Conservation (phyloP, 495 filamentous ascomycete genomes). For the Hypoxylon fragiforme region DNA sequence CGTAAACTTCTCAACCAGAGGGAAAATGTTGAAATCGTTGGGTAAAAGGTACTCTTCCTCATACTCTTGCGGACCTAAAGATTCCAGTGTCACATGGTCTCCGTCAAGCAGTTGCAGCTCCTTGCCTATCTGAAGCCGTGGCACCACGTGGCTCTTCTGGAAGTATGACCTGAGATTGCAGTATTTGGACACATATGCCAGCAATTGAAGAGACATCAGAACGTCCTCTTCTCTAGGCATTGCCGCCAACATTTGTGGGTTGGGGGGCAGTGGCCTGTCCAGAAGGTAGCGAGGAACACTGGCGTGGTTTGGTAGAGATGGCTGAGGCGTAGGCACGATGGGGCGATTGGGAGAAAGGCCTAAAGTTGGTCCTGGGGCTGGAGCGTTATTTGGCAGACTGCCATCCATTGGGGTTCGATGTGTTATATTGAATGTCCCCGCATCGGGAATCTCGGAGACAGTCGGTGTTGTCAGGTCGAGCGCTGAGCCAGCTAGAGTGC, state of each 20-base stretch:
- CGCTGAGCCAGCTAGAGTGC: constrained; percentile 73
- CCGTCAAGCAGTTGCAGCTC: constrained; percentile 78
- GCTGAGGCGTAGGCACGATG: constrained; percentile 71
- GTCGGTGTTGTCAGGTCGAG: constrained; percentile 76
- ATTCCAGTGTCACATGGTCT: constrained; percentile 51
- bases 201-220: constrained; percentile 94
- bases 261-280: constrained; percentile 66
- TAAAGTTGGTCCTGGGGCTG: constrained; percentile 61
- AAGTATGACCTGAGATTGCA: constrained; percentile 95
- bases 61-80: constrained; percentile 56
- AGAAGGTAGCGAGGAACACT: constrained; percentile 72
- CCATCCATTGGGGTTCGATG: constrained; percentile 85
- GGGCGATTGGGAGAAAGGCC: constrained; percentile 79
- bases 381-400: constrained; percentile 71
- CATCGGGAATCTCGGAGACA: constrained; percentile 79
- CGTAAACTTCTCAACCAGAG: constrained; percentile 96
- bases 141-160: constrained; percentile 91
- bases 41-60: constrained; percentile 91
- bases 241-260: constrained; percentile 73
- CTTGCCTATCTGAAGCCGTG: constrained; percentile 83
- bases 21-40: constrained; percentile 97
- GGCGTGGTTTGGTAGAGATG: constrained; percentile 63
- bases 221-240: constrained; percentile 98
- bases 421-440: constrained; percentile 94
- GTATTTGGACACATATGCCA: constrained; percentile 98